Evolutionary conservation across 176 grass and related monocot species (phyloP), one percentile per base, ranked within the genome.

Genomic region (Triticum timopheevii): DNA sequence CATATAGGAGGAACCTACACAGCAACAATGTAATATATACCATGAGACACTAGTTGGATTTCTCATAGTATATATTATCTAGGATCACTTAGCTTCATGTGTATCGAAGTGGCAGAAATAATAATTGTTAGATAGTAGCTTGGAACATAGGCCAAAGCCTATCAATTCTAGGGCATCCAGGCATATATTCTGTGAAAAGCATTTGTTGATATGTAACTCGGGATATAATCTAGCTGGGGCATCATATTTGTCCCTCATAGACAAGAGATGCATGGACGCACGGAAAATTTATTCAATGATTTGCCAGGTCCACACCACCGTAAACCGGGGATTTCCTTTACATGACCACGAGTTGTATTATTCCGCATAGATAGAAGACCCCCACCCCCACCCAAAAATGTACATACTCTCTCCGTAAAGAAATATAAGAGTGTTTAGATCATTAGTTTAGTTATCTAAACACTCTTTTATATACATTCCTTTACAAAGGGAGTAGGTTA

Each of bases 91-190:
- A 77, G 78, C 71, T 76, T 81, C 49, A 47, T 81, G 27, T 65
- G 44, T 76, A 82, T 69, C 69, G 24, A 75, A 62, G 73, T 78
- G n/a, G 72, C 30, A 40, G 52, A 86, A 39, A 82, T 52, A 39
- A 86, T 30, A 50, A 49, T 15, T 15, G 75, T 65, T 90, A 47
- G 59, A 75, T 74, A 27, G 40, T 74, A 83, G 75, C 45, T 36
- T 69, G 15, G 62, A 12, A 17, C 77, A 47, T 84, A 85, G 85
- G 38, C 69, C n/a, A 69, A 87, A 30, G 80, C 81, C 81, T 91
- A 77, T 17, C 34, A 40, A 84, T 76, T 80, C 69, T 91, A 87
- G 81, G 20, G 89, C 47, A 87, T 80, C 81, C 45, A 61, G 80
- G 76, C 62, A 77, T 83, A 84, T 88, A 85, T 81, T 87, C 69